Evolutionary conservation across 108 stramenopile genomes (phyloP), one percentile per base, ranked within the genome.

Genomic region (Ochromonas danica): DNA sequence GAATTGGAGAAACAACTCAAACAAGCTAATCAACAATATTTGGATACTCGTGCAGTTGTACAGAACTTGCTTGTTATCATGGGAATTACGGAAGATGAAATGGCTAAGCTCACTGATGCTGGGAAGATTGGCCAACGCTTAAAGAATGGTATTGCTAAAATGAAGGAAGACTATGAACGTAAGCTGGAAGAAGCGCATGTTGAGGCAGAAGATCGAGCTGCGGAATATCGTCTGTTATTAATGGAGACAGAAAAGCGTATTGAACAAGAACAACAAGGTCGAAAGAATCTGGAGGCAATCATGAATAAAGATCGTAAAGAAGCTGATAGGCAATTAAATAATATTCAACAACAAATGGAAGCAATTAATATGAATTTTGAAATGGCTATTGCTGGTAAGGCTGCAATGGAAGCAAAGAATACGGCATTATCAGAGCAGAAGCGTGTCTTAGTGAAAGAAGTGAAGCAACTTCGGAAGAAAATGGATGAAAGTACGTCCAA

Each of bases 401-500:
- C n/a, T 10, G 51, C 10, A 6, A 22, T 75, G 27, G 72, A 75
- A 36, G 36, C 43, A 31, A 75, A 75, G 72, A 31, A 28, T 6
- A 75, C 6, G 6, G 40, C 41, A 14, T 22, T 60, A 41, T 10
- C 6, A 6, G 72, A 75, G 3, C 72, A 75, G 72, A 75, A 75
- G 40, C 36, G 40, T 6, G 3, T 75, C 3, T 41, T 75, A 38
- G 51, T 75, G 27, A 75, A 75, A 75, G 72, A 75, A 75, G 72
- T 75, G 40, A 75, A 75, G 25, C 43, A 28, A 22, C 51, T 75
- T 28, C 36, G 72, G 31, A 75, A 75, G 40, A 45, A 60, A 42
- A 27, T 75, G 10, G 72, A 75, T 35, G 72, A 42, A 33, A 57
- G 10, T 33, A 6, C 6, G 31, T 6, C 6, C 3, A 6, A 28